phyloP scores from a whole-genome alignment of 1,284 basidiomycete genomes.

The Tilletia walkeri region DNA sequence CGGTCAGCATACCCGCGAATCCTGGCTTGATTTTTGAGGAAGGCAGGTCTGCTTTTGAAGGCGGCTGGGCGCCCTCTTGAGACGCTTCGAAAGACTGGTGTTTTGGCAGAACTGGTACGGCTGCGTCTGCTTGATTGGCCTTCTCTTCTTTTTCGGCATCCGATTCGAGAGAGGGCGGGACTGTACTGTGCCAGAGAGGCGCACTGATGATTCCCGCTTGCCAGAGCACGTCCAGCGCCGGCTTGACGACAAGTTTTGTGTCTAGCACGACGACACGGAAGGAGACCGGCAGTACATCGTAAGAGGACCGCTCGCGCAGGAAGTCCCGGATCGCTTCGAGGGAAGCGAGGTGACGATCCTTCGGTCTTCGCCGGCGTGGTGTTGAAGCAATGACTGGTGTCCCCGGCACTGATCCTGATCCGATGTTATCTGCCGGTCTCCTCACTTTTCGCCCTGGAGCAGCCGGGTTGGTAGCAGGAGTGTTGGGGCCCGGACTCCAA shows the following conservation, averaged over 20 bases:
- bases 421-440: constrained; percentile 9
- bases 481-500: neutral
- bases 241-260: constrained; percentile 54
- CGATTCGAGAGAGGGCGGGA: neutral
- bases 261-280: constrained; percentile 96
- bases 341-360: constrained; percentile 46
- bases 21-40: constrained; percentile 31
- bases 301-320: constrained; percentile 79
- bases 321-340: constrained; percentile 75
- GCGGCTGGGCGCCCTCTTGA: neutral
- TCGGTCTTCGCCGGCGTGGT: neutral
- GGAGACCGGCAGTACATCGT: constrained; percentile 93
- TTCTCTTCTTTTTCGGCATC: neutral
- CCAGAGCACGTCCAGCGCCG: constrained; percentile 55
- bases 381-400: neutral
- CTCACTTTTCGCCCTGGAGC: neutral
- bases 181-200: constrained; percentile 70
- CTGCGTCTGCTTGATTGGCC: neutral
- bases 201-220: constrained; percentile 81
- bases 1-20: constrained; percentile 54
- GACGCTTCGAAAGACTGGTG: neutral
- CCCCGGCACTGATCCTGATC: neutral
- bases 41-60: constrained; percentile 26
- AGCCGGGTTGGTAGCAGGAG: neutral
- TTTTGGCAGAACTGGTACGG: neutral